phyloP scores from a whole-genome alignment of 768 basidiomycete genomes.

The Gloeophyllum trabeum region DNA sequence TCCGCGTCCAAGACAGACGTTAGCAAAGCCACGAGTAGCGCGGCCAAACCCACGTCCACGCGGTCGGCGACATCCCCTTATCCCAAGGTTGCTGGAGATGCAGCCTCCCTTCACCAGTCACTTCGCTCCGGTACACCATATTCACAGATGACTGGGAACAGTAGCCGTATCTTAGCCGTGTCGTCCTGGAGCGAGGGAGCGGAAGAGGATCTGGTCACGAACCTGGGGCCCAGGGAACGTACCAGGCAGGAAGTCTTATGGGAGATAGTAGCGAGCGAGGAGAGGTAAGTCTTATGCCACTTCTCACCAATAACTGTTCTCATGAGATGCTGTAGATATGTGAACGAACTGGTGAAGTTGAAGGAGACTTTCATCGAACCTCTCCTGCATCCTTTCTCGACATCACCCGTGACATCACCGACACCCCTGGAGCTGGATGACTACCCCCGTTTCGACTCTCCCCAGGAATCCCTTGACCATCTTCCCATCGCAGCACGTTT shows the following conservation, averaged over 20 bases:
- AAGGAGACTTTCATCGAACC: constrained; percentile 90
- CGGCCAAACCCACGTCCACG: constrained; percentile 41
- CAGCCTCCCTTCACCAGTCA: constrained; percentile 45
- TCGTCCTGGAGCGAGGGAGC: constrained; percentile 90
- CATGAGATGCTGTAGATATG: constrained; percentile 53
- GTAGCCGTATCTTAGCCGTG: constrained; percentile 66
- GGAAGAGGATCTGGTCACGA: constrained; percentile 87
- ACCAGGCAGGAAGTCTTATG: constrained; percentile 94
- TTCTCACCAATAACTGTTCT: constrained; percentile 2
- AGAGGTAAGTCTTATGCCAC: constrained; percentile 46
- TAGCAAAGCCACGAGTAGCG: constrained; percentile 31
- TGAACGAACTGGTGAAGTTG: constrained; percentile 81
- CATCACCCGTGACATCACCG: constrained; percentile 44
- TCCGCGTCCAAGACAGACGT: constrained; percentile 55
- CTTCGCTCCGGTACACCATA: constrained; percentile 76
- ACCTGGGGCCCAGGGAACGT: constrained; percentile 87
- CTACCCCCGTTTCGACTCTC: constrained; percentile 51
- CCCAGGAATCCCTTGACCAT: constrained; percentile 56
- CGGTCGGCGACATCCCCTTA: constrained; percentile 57
- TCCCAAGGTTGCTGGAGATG: constrained; percentile 37
- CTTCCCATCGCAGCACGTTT: constrained; percentile 88
- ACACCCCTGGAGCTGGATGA: constrained; percentile 60
- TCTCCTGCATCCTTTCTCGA: constrained; percentile 74
- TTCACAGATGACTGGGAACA: constrained; percentile 60
- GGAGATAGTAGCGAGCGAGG: constrained; percentile 94